Evolutionary conservation across 2,329 filamentous ascomycete genomes (phyloP), one percentile per base, ranked within the genome.

Genomic region (Aureobasidium namibiae): DNA sequence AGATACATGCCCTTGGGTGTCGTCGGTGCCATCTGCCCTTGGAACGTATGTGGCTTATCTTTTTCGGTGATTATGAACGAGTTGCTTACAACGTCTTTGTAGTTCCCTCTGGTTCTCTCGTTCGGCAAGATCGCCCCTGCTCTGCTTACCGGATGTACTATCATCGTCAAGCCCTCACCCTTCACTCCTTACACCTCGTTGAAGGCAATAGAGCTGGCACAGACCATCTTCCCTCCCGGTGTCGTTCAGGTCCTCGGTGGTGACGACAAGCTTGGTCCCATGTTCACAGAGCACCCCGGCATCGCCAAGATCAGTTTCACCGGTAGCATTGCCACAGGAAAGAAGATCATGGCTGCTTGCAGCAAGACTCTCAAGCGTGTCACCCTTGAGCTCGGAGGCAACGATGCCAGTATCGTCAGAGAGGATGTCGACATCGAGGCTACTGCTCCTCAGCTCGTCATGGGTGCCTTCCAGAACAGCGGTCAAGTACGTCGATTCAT

Each of bases 251-350:
- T 75, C 0, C 69, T 87, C 2, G 80, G 80, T 54, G 84, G 84
- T 7, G 82, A 82, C 54, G 83, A 86, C 63, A 73, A 76, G 42
- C 77, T 87, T 6, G 84, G 84, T 3, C 81, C 80, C 0, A 77
- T 76, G 76, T 68, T 87, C 54, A 84, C 82, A 0, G 69, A 67
- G n/a, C 83, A 87, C 65, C 81, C 82, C 0, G 80, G 76, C 21
- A 78, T 86, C 59, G 76, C 79, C 60, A 87, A 85, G 75, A 80
- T 87, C 67, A 78, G 75, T 63, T 87, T 87, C 70, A 87, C 84
- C 0, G 83, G 84, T 2, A 84, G 81, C 11, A 81, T 76, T 7
- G 74, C 75, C 0, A 85, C 81, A 0, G 84, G 84, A 10, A 85
- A 85, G 74, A 78, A 78, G 68, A 80, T 87, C 57, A 80, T 84